Evolutionary conservation across 2,329 filamentous ascomycete genomes (phyloP).

Genomic region (Anisogramma anomala): DNA sequence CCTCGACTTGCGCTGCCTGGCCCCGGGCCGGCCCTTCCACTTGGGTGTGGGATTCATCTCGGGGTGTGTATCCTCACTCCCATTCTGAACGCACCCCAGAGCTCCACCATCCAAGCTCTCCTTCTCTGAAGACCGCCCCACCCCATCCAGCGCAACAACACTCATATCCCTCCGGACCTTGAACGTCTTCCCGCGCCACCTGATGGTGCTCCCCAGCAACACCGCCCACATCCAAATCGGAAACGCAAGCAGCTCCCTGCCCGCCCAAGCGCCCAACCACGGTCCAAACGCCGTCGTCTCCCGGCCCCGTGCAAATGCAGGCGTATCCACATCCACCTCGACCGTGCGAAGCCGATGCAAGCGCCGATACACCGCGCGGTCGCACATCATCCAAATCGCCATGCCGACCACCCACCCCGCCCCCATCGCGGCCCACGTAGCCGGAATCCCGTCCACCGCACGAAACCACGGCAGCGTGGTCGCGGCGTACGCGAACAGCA

Average conservation of each 20-base stretch:
- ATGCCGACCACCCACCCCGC: constrained; percentile 57
- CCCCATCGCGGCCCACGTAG: constrained; percentile 57
- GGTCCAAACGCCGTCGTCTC: constrained; percentile 47
- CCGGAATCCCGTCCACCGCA: constrained; percentile 38
- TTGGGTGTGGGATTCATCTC: constrained; percentile 4
- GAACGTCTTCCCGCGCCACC: constrained; percentile 77
- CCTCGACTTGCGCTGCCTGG: constrained; percentile 6
- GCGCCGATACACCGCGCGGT: constrained; percentile 60
- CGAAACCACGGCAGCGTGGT: constrained; percentile 60
- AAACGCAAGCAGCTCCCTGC: constrained; percentile 68
- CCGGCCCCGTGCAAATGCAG: constrained; percentile 53
- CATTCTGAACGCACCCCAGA: too few relatives aligned
- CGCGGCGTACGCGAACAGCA: constrained; percentile 67
- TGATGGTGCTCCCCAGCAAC: constrained; percentile 73
- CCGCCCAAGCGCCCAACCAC: constrained; percentile 77
- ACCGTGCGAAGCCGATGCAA: constrained; percentile 65
- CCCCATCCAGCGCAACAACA: constrained; percentile 39
- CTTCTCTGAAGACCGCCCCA: not conserved
- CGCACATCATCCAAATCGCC: constrained; percentile 58
- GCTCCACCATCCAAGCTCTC: not conserved
- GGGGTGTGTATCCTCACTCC: not conserved
- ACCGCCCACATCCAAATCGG: constrained; percentile 89
- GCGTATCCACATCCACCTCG: constrained; percentile 60
- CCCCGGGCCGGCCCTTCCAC: constrained; percentile 11
- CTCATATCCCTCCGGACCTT: constrained; percentile 75